Conservation (phyloP, 352 stramenopile genomes). For the Globisporangium lucens region DNA sequence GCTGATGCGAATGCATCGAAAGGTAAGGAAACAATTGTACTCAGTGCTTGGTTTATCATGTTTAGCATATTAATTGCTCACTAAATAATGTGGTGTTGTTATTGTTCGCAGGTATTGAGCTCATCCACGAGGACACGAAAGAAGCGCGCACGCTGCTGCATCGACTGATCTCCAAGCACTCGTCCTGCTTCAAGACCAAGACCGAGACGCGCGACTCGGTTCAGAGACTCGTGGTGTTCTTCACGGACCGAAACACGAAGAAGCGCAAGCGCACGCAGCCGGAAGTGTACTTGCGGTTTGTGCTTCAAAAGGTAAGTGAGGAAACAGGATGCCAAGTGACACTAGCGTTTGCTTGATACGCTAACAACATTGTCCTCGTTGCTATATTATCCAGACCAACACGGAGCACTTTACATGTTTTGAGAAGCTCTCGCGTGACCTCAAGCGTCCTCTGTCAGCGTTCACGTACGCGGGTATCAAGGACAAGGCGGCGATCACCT, state of each 20-base stretch:
- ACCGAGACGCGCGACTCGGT: constrained; percentile 44
- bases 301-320: constrained; percentile 57
- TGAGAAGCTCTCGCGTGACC: constrained; percentile 41
- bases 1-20: constrained; percentile 26
- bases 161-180: constrained; percentile 55
- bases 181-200: constrained; percentile 59
- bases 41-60: background rate
- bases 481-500: constrained; percentile 71
- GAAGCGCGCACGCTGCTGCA: constrained; percentile 57
- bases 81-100: background rate
- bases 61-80: background rate
- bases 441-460: constrained; percentile 44
- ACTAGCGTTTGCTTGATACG: background rate
- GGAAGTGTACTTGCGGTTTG: constrained; percentile 55
- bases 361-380: background rate
- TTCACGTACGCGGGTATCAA: constrained; percentile 75
- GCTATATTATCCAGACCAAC: constrained; percentile 37
- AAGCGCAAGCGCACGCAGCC: constrained; percentile 68
- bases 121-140: constrained; percentile 62
- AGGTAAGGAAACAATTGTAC: constrained; percentile 37
- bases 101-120: constrained; percentile 34
- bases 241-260: constrained; percentile 57
- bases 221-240: constrained; percentile 53
- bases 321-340: background rate
- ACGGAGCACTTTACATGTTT: constrained; percentile 72